phyloP scores from a whole-genome alignment of 2,329 filamentous ascomycete species.

The Teratosphaeria nubilosa region DNA sequence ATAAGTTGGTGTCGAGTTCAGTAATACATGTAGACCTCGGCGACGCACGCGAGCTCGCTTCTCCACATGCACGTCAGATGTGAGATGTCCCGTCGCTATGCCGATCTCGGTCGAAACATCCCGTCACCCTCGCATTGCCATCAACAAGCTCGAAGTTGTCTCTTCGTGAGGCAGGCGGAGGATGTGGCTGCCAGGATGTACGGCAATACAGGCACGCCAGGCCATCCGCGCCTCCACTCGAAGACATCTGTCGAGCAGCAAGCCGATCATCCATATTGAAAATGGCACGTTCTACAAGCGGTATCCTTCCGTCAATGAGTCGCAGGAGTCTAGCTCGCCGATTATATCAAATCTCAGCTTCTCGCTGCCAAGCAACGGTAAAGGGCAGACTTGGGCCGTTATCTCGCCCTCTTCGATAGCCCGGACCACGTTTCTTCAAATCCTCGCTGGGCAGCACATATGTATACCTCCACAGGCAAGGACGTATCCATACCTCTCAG shows the following conservation, averaged over 20 bases:
- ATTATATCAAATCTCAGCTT: slow-evolving; percentile 66
- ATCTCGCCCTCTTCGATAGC: slow-evolving; percentile 69
- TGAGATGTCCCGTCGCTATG: background rate
- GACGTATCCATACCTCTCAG: slow-evolving; percentile 65
- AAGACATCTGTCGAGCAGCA: background rate
- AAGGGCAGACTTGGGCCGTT: slow-evolving; percentile 55
- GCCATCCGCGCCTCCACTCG: background rate
- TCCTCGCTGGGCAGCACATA: slow-evolving; percentile 65
- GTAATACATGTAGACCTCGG: background rate
- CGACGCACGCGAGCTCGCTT: background rate
- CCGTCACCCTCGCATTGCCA: background rate
- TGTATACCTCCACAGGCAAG: slow-evolving; percentile 66
- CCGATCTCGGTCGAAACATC: background rate
- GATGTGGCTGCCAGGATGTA: background rate
- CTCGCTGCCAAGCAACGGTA: slow-evolving; percentile 42
- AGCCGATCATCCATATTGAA: slow-evolving; percentile 50
- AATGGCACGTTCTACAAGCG: slow-evolving; percentile 77
- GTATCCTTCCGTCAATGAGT: slow-evolving; percentile 46
- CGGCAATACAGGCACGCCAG: background rate
- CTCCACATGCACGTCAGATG: background rate
- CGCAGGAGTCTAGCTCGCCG: slow-evolving; percentile 50
- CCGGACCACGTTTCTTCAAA: slow-evolving; percentile 72
- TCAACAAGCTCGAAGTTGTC: background rate
- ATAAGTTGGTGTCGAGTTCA: background rate
- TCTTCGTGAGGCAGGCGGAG: background rate